A percentile compares a stretch with the other conserved stretches of the same genome.
Conservation (phyloP, 2,329 filamentous ascomycete genomes). For the Colletotrichum plurivorum region DNA sequence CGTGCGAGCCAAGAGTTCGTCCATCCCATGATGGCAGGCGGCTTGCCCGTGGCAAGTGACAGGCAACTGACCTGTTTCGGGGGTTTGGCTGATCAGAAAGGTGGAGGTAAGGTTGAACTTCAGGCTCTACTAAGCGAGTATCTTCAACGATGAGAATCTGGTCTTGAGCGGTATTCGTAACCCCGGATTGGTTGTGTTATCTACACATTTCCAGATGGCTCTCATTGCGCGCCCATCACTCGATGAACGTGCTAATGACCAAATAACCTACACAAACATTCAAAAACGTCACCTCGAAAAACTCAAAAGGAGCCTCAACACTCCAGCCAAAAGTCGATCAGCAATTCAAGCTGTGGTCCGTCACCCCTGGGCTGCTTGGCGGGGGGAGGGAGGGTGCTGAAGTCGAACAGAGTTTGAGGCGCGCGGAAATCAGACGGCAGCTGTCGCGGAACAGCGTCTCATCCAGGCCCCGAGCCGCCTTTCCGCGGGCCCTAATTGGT, state of each 20-base stretch:
- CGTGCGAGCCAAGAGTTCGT: constrained; percentile 33
- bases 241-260: neutral
- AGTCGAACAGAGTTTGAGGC: constrained; percentile 39
- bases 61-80: neutral
- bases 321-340: neutral
- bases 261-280: neutral
- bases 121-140: neutral
- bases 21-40: constrained; percentile 8
- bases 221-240: neutral
- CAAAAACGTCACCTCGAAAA: neutral
- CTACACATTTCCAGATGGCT: too few species aligned
- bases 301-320: constrained; percentile 31
- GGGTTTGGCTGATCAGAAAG: constrained; percentile 2
- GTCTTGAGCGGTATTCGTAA: too few species aligned
- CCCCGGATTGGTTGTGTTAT: too few species aligned
- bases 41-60: neutral
- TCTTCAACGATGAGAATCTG: too few species aligned
- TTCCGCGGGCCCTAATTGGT: constrained; percentile 6
- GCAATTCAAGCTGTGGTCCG: constrained; percentile 23
- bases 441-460: constrained; percentile 39
- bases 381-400: neutral
- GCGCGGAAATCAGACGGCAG: constrained; percentile 37
- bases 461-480: constrained; percentile 28
- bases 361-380: constrained; percentile 17
- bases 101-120: neutral